A percentile compares a stretch with the other conserved stretches of the same genome.
Evolutionary conservation across 208 protist genomes (phyloP).

Genomic region (Porcisia hertigi): DNA sequence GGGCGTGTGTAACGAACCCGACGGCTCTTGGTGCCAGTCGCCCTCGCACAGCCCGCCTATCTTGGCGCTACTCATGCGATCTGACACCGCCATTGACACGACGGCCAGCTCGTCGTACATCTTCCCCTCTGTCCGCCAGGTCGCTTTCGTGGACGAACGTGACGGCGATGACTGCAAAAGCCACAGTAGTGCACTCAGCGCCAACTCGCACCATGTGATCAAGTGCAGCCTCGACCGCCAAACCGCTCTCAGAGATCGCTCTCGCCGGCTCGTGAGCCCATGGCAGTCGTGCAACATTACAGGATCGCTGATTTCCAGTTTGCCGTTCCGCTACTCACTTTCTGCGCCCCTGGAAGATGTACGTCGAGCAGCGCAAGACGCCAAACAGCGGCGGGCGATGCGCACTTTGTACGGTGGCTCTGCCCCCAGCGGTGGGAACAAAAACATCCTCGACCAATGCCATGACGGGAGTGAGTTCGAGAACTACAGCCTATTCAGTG

Average conservation of each 20-base stretch:
- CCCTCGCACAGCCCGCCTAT: conserved; percentile 1
- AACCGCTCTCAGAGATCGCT: too few relatives aligned
- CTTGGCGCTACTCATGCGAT: conserved; percentile 43
- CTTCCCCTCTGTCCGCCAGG: not conserved
- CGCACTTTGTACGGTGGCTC: conserved; percentile 16
- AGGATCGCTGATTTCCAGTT: not conserved
- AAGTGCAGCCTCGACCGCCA: not conserved
- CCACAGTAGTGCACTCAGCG: not conserved
- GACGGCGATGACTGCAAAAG: not conserved
- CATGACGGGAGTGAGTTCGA: not conserved
- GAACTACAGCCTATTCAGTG: not conserved
- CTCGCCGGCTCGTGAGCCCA: conserved; percentile 1
- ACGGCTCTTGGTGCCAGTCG: not conserved
- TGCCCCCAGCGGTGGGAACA: too few relatives aligned
- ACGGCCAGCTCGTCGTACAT: conserved; percentile 21
- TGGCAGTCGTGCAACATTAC: conserved; percentile 13
- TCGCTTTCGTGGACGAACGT: conserved; percentile 7
- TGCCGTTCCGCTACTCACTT: conserved; percentile 21
- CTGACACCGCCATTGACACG: conserved; percentile 45
- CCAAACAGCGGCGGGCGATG: conserved; percentile 24
- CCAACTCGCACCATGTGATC: not conserved
- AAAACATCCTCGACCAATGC: not conserved
- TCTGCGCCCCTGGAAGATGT: conserved; percentile 16
- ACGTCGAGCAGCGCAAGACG: conserved; percentile 17
- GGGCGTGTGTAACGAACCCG: not conserved